These are phyloP conservation scores for Didymellaceae sp. DNA, from an alignment of 2,329 filamentous ascomycete species.

Conservation along the genomic window DNA sequence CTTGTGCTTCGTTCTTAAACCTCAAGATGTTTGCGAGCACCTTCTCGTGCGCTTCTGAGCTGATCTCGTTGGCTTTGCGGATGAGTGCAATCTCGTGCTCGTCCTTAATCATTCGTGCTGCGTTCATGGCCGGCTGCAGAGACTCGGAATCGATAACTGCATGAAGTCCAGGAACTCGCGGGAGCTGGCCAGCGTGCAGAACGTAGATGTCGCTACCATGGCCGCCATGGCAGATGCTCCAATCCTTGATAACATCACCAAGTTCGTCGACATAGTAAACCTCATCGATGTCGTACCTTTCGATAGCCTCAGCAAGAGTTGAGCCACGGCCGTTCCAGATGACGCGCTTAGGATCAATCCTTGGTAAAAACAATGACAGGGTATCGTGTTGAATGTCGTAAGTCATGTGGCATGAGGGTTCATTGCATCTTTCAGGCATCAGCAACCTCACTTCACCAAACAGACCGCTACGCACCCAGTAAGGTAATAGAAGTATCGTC, in stretches of 20 bases:
- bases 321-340: slow-evolving; percentile 71
- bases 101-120: slow-evolving; percentile 81
- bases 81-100: slow-evolving; percentile 83
- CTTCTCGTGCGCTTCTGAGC: slow-evolving; percentile 75
- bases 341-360: slow-evolving; percentile 65
- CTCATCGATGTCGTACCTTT: slow-evolving; percentile 71
- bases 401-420: slow-evolving; percentile 62
- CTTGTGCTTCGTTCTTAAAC: slow-evolving; percentile 78
- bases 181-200: slow-evolving; percentile 39
- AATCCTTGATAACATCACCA: slow-evolving; percentile 37
- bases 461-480: slow-evolving; percentile 51
- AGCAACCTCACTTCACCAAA: slow-evolving; percentile 5
- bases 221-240: slow-evolving; percentile 32
- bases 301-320: slow-evolving; percentile 65
- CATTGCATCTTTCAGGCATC: slow-evolving; percentile 47
- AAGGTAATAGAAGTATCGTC: slow-evolving; percentile 68
- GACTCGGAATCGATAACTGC: slow-evolving; percentile 39
- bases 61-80: slow-evolving; percentile 79
- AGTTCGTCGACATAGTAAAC: slow-evolving; percentile 62
- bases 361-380: slow-evolving; percentile 76
- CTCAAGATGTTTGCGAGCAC: slow-evolving; percentile 69
- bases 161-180: slow-evolving; percentile 17
- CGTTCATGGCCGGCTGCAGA: slow-evolving; percentile 76
- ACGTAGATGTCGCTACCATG: slow-evolving; percentile 41
- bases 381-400: slow-evolving; percentile 66